Evolutionary conservation across 2,329 filamentous ascomycete genomes (phyloP).

Genomic region (Coniochaeta sp.): DNA sequence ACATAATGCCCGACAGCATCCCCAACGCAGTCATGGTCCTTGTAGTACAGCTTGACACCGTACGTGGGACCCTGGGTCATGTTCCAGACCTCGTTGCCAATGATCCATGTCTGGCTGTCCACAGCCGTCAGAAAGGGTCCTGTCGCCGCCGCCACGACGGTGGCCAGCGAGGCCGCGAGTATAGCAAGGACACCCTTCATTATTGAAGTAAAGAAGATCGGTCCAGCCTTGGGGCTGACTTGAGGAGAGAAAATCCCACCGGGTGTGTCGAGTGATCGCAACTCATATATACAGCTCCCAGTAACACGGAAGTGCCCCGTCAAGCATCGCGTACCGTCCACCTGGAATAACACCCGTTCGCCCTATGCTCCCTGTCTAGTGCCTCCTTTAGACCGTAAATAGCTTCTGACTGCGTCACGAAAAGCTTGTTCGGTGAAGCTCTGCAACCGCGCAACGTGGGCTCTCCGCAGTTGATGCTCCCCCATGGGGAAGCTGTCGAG

Average conservation of each 20-base stretch:
- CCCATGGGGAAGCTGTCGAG: neutral
- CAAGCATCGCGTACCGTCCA: conserved; percentile 1
- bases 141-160: conserved; percentile 1
- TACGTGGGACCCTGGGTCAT: conserved; percentile 19
- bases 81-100: conserved; percentile 23
- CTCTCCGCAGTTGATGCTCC: neutral
- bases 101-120: conserved; percentile 19
- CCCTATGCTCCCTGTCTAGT: neutral
- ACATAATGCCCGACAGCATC: conserved; percentile 22
- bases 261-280: neutral
- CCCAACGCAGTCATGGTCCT: conserved; percentile 21
- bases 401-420: neutral
- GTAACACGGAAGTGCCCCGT: neutral
- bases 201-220: neutral
- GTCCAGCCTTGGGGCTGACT: neutral
- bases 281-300: conserved; percentile 1
- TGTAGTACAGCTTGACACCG: conserved; percentile 19
- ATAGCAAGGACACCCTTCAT: neutral
- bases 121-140: conserved; percentile 19
- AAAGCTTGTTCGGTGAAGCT: neutral
- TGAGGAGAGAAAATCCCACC: neutral
- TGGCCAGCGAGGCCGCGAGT: neutral
- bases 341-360: neutral
- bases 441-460: neutral
- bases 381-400: neutral